These are phyloP conservation scores for Houttuynia cordata DNA, from an alignment of 164 flowering plant species.

Conservation along the genomic window DNA sequence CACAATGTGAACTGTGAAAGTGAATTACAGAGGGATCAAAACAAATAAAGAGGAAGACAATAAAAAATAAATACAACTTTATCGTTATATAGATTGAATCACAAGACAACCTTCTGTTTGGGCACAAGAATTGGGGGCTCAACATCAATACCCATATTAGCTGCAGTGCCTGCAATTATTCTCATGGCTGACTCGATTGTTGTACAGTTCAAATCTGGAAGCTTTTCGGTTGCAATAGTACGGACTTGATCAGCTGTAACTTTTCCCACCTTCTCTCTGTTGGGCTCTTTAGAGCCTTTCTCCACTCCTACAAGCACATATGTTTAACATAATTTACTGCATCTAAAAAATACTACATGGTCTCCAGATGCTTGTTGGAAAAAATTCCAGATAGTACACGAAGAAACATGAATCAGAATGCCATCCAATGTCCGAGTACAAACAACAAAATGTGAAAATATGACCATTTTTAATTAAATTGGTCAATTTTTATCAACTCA, in stretches of 20 bases:
- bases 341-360: too few relatives aligned
- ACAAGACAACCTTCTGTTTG: constrained; percentile 39
- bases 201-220: constrained; percentile 87
- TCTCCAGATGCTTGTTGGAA: not conserved
- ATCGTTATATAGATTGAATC: not conserved
- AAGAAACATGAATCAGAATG: not conserved
- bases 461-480: too few relatives aligned
- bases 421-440: not conserved
- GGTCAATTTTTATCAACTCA: too few relatives aligned
- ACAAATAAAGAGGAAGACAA: not conserved
- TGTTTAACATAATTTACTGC: not conserved
- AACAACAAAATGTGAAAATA: too few relatives aligned
- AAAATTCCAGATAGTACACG: not conserved
- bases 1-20: too few relatives aligned
- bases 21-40: not conserved
- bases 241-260: constrained; percentile 72
- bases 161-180: constrained; percentile 94
- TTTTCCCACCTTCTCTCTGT: constrained; percentile 63
- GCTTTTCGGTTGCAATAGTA: constrained; percentile 68
- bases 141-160: constrained; percentile 89
- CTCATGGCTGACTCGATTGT: constrained; percentile 90
- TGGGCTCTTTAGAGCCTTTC: constrained; percentile 80
- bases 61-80: not conserved
- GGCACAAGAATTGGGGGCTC: constrained; percentile 85
- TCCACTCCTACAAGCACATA: constrained; percentile 45